Conservation (phyloP, 1,284 basidiomycete species). For the Leccinum fallax region DNA sequence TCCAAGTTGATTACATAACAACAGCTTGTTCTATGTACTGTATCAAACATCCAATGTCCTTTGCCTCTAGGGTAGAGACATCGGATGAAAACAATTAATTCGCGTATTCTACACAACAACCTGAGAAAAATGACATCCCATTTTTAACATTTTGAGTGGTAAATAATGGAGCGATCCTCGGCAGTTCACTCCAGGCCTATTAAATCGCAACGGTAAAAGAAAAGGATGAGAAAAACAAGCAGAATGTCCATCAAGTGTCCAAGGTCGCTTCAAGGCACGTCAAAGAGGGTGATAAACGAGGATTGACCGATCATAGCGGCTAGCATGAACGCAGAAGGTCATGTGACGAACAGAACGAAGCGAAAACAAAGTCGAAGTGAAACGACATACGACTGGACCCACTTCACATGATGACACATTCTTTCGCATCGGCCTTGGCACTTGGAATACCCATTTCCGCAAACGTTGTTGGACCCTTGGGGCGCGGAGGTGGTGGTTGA, state of each 20-base stretch:
- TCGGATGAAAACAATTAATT: background rate
- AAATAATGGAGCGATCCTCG: background rate
- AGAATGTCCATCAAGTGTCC: background rate
- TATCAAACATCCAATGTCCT: background rate
- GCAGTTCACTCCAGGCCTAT: background rate
- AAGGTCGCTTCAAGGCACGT: background rate
- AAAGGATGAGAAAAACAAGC: background rate
- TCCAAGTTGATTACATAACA: too few relatives aligned
- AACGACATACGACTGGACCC: background rate
- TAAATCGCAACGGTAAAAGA: background rate
- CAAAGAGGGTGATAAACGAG: background rate
- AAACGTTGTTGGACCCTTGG: conserved; percentile 74
- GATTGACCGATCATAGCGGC: background rate
- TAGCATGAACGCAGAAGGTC: background rate
- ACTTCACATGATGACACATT: conserved; percentile 78
- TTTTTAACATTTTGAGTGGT: background rate
- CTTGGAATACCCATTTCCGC: conserved; percentile 90
- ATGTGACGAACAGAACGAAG: background rate
- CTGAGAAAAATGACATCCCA: background rate
- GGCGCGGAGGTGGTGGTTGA: conserved; percentile 6
- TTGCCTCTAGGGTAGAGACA: background rate
- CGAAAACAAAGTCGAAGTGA: background rate
- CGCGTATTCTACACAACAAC: background rate
- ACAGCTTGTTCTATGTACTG: too few relatives aligned
- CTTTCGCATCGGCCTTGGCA: conserved; percentile 73